Base-by-base conservation (phyloP, 1,284 basidiomycete genomes). In the Megacollybia platyphylla region DNA sequence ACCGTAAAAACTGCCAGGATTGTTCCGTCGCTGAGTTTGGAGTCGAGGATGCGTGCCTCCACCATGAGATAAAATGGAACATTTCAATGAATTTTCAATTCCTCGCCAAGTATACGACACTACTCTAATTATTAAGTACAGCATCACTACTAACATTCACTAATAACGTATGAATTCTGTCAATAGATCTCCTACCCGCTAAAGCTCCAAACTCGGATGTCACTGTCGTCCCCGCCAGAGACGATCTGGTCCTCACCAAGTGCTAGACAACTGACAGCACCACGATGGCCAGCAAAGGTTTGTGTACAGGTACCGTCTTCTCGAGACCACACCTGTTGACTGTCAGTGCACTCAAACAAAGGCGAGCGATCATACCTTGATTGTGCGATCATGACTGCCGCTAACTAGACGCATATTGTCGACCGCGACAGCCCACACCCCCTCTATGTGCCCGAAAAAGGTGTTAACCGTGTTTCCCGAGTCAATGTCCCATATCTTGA, bases 401-500 rank as follows among this genome's bases (percentile, higher is more conserved):
- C 86, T 91, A 9, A 92, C 92, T 41, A 99, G 70, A 42, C 96
- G 73, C 52, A 97, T 68, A 56, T 90, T 88, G 62, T 99, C 92
- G 48, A 86, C 83, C 40, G 89, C 91, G 27, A 98, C 82, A 9
- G 80, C 79, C 94, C 94, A 99, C 6, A 99, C 91, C 44, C 96
- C 96, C 56, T 96, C 91, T 50, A 92, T 89, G 58, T 96, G 92
- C 0, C 94, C 96, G 58, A 99, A 99, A 45, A 96, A 71, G 28
- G 96, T 97, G 52, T 77, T 71, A 40, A 78, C 67, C 38, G 83
- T 76, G 51, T 83, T 78, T 20, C 86, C 90, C 1, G 79, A 79
- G 51, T 94, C 88, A 35, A 97, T 79, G 56, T 97, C 92, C 96
- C 96, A 99, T 11, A 94, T 57, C 60, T 91, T 92, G 64, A 98